Percentiles rank a stretch among this genome's conserved stretches.
phyloP scores from a whole-genome alignment of 805 yeast species.

The Zygoascus tannicola region DNA sequence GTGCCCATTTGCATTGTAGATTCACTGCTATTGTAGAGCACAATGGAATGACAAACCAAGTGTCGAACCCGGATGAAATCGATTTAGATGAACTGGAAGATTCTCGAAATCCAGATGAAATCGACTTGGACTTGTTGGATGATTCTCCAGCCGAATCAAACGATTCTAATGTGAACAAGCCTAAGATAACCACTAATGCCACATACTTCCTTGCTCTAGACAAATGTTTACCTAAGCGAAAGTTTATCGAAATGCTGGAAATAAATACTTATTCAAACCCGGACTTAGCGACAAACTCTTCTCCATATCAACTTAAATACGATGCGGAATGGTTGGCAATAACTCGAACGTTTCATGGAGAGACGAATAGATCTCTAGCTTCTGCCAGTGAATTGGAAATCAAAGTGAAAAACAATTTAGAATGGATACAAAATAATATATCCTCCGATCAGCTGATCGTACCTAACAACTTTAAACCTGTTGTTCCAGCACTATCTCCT shows the following conservation, averaged over 20 bases:
- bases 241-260: conserved; percentile 45
- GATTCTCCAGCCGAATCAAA: neutral
- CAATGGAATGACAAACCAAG: conserved; percentile 11
- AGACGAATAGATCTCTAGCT: neutral
- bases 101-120: conserved; percentile 17
- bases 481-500: neutral
- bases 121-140: conserved; percentile 9
- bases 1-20: conserved; percentile 79
- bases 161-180: neutral
- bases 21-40: conserved; percentile 51
- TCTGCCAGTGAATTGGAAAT: conserved; percentile 5
- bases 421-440: conserved; percentile 27
- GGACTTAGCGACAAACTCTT: neutral
- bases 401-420: conserved; percentile 15
- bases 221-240: conserved; percentile 63
- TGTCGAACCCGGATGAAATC: conserved; percentile 17
- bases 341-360: conserved; percentile 18
- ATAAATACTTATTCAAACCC: conserved; percentile 21
- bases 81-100: conserved; percentile 10
- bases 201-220: conserved; percentile 71
- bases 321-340: conserved; percentile 33
- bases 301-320: conserved; percentile 17
- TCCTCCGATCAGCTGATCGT: conserved; percentile 18
- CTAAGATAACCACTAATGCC: conserved; percentile 6
- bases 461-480: conserved; percentile 22